phyloP scores from a whole-genome alignment of 371 early-diverging fungal genomes.

The Mortierella sp. region DNA sequence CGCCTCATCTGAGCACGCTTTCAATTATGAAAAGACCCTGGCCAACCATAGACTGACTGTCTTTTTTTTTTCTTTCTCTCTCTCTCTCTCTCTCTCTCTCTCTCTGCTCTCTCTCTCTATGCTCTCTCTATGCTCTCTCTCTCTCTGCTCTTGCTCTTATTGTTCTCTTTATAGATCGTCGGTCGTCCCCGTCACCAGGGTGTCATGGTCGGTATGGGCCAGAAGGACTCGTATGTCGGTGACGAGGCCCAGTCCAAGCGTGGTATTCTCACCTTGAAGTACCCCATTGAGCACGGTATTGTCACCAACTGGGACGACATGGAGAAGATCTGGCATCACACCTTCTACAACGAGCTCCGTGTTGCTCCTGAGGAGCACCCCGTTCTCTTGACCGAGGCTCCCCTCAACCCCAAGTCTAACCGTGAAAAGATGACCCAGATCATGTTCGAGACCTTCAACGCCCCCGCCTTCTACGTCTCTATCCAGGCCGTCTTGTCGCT shows the following conservation, averaged over 20 bases:
- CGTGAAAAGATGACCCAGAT: slow-evolving; percentile 94
- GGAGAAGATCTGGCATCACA: slow-evolving; percentile 97
- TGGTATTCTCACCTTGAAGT: slow-evolving; percentile 90
- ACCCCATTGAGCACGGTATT: slow-evolving; percentile 97
- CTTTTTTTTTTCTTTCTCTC: no score
- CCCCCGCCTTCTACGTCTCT: slow-evolving; percentile 93
- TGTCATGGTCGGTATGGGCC: slow-evolving; percentile 97
- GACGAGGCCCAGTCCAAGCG: slow-evolving; percentile 93
- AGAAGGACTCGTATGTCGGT: slow-evolving; percentile 95
- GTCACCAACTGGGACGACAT: slow-evolving; percentile 97
- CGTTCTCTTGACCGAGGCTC: slow-evolving; percentile 94
- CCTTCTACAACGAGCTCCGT: slow-evolving; percentile 94
- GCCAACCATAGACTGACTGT: no score
- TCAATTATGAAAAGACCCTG: no score
- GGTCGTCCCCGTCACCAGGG: slow-evolving; percentile 95
- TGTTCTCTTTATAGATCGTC: slow-evolving; percentile 78
- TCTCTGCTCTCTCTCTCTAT: no score
- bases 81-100: no score
- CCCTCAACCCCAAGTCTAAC: slow-evolving; percentile 89
- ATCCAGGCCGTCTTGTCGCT: slow-evolving; percentile 95
- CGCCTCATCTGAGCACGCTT: no score
- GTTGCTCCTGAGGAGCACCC: slow-evolving; percentile 97
- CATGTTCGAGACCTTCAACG: slow-evolving; percentile 98
- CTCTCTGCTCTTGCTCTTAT: no score
- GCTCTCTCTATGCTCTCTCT: no score